Evolutionary conservation across 495 filamentous ascomycete species (phyloP), one percentile per base, ranked within the genome.

Genomic region (Aspergillus avenaceus): DNA sequence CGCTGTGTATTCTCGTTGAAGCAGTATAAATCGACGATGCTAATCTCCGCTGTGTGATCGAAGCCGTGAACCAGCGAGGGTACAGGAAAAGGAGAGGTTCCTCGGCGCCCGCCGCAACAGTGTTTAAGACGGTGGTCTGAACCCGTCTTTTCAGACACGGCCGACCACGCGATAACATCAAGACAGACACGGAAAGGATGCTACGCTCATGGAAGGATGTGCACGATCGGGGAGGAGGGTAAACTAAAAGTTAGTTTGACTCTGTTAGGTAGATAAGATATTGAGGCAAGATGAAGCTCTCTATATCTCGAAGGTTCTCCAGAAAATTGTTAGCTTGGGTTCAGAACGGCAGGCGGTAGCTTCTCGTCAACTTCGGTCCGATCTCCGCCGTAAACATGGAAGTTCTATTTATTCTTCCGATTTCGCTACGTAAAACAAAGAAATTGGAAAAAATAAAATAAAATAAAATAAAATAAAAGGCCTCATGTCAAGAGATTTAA

Each of bases 11-110:
- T 11, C 18, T 47, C 16, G 26, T 48, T 12, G 46, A 11, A 24
- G 58, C 19, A 32, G 38, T 14, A 12, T 52, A 47, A 26, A 58
- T 47, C 16, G 61, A 58, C n/a, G 60, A 49, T 40, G 61, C 43
- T 22, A 49, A 46, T 47, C 60, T 59, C 24, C 56, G 60, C 11
- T 60, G 56, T n/a, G 51, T 60, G 11, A 63, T 27, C 14, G 53
- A 45, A 38, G 64, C 58, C 13, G 66, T 61, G 49, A 61, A 66
- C 71, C 67, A 74, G 53, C 61, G 66, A 47, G 73, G 73, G 47
- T 76, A 76, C 28, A 76, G 71, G 49, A 76, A 76, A 19, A 73
- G 64, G 19, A 76, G 62, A 45, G 70, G 65, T 62, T 75, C 70
- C 47, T 66, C 62, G 51, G 65, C 43, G 50, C 61, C 60, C 59